Conservation (phyloP, 2,329 filamentous ascomycete genomes). For the Cladosporium sp. region DNA sequence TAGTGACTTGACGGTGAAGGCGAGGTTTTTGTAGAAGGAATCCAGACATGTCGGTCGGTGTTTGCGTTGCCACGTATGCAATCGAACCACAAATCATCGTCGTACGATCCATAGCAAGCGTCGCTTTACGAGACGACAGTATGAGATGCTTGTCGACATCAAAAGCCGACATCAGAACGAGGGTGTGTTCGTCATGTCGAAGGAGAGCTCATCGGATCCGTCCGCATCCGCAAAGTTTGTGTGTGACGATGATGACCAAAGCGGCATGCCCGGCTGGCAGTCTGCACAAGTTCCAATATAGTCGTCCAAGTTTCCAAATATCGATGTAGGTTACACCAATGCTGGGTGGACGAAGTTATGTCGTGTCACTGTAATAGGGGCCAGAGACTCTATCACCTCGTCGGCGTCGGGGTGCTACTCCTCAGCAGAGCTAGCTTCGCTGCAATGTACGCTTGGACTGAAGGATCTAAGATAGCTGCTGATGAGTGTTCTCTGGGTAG, state of each 20-base stretch:
- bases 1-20: not conserved
- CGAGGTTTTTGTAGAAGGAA: not conserved
- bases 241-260: constrained; percentile 15
- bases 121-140: not conserved
- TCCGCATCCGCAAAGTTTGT: constrained; percentile 1
- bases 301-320: not conserved
- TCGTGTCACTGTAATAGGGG: not conserved
- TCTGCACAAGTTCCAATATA: not conserved
- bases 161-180: not conserved
- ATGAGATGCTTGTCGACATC: not conserved
- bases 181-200: not conserved
- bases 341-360: no score
- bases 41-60: not conserved
- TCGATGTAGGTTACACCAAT: not conserved
- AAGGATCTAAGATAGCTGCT: constrained; percentile 29
- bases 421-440: constrained; percentile 41
- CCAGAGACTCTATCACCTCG: constrained; percentile 8
- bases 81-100: not conserved
- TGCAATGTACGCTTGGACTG: constrained; percentile 39
- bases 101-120: not conserved
- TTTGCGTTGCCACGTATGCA: not conserved
- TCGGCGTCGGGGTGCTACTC: constrained; percentile 24
- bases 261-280: not conserved
- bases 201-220: constrained; percentile 1
- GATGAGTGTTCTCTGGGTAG: constrained; percentile 6